Evolutionary conservation across 129 eudicot species (phyloP).

Genomic region (carrot (Daucus carota)): DH1_v3.0 NC_030388.2:2611501-2612000

Average conservation of each 20-base stretch:
- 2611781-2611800: neutral
- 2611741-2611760: neutral
- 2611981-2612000: too few species aligned
- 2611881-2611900: neutral
- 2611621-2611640: neutral
- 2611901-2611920: neutral
- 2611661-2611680: neutral
- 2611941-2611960: neutral
- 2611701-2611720: neutral
- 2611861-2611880: neutral
- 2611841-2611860: neutral
- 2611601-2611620: neutral
- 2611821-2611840: neutral
- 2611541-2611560: neutral
- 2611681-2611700: neutral
- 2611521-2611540: conserved; percentile 2
- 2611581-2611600: neutral
- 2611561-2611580: neutral
- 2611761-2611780: neutral
- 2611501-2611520: conserved; percentile 83
- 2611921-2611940: neutral
- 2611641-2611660: neutral
- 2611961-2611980: too few species aligned
- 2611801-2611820: neutral
- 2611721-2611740: neutral